Base-by-base conservation (phyloP, 352 stramenopile genomes). In the Phytophthora constricta region DNA sequence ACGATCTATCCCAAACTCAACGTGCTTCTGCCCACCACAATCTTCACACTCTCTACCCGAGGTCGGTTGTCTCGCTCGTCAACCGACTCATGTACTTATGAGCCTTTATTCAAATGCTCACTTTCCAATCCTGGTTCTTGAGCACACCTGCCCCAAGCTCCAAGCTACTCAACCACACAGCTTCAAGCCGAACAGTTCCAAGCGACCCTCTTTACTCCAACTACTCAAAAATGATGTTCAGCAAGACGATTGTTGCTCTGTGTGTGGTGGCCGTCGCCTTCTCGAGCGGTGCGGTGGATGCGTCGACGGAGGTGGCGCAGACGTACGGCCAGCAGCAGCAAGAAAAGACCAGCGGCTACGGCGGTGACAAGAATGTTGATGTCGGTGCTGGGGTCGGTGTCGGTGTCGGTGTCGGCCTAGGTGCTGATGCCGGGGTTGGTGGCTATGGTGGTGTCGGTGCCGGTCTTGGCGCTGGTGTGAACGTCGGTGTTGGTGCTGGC, bases 201-300 rank as follows among this genome's bases (percentile, higher is more conserved):
- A 26, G 9, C 17, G n/a, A n/a, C n/a, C n/a, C n/a, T n/a, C n/a
- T n/a, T n/a, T n/a, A n/a, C n/a, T n/a, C n/a, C n/a, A n/a, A 9
- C 19, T 17, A 23, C 9, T n/a, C 41, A 4, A 68, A 55, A n/a
- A 67, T 67, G 43, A 58, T 68, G 60, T 25, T 68, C 52, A 47
- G 16, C 61, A 63, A 68, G 43, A 52, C 43, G 43, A 64, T 69
- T 46, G 54, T 43, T 13, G 46, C 62, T n/a, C 39, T 69, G 26
- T 62, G 51, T 53, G 52, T 63, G 33, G 52, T 11, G n/a, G 45
- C 46, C n/a, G 34, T 58, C 34, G 37, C 53, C 11, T 34, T 64
- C 20, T 54, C 62, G 0, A 25, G 34, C n/a, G 42, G 9, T 16
- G 17, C 28, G 10, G 48, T 63, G 17, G 47, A 69, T 19, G 62